Conservation (phyloP, 2,329 filamentous ascomycete species). For the Scedosporium aurantiacum region DNA sequence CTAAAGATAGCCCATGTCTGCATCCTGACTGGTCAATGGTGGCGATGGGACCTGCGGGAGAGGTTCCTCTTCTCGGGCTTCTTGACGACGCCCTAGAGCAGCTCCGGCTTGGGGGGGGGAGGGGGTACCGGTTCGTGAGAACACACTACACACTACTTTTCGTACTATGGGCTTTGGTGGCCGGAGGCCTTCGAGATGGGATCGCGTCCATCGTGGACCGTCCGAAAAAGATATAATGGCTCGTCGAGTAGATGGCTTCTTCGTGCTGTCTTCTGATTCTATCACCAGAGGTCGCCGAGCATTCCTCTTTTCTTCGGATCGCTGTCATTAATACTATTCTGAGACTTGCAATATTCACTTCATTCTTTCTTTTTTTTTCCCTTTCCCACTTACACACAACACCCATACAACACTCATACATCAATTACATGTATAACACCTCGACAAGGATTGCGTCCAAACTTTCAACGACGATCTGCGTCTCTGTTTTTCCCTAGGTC, state of each 20-base stretch:
- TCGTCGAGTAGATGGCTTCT: neutral
- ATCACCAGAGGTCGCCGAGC: conserved; percentile 1
- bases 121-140: neutral
- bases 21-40: neutral
- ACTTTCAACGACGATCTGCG: neutral
- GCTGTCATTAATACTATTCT: neutral
- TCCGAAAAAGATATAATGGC: conserved; percentile 2
- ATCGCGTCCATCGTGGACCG: neutral
- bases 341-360: neutral
- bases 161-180: neutral
- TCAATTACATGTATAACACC: neutral
- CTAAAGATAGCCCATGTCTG: neutral
- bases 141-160: neutral
- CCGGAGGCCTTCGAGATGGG: conserved; percentile 7
- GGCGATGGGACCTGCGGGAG: neutral
- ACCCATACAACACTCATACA: neutral
- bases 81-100: neutral
- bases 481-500: neutral
- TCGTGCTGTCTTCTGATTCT: neutral
- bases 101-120: neutral
- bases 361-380: neutral
- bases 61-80: neutral
- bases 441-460: neutral
- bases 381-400: neutral
- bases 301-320: neutral